Base-by-base conservation (phyloP, 768 basidiomycete genomes). In the Lentinula sp. region DNA sequence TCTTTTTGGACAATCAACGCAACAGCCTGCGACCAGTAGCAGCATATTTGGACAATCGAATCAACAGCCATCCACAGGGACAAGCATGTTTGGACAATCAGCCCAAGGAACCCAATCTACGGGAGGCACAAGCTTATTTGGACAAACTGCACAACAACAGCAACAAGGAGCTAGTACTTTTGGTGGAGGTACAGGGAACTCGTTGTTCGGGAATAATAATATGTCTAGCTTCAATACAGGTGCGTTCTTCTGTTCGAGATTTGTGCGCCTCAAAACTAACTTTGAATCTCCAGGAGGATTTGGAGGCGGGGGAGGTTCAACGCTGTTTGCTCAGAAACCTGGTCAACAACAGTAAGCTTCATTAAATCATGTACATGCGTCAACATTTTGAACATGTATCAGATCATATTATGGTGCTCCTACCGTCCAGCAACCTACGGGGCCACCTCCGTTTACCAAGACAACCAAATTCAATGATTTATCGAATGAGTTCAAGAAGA, bases 391-490 rank as follows among this genome's bases (percentile, higher is more conserved):
- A 28, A 64, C 77, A 48, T 78, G 77, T 67, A 60, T 8, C 61
- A 67, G 66, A 40, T 57, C 66, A 13, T 67, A 65, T 68, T 69
- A 50, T 23, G 65, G 62, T 42, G 42, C 60, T 35, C 37, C 63
- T 34, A 57, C 62, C 6, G 59, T 63, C 13, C 65, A 18, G 43
- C 71, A 73, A 59, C 65, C 67, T 21, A 34, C 65, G 35, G 70
- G 67, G 0, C 66, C 69, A 32, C 77, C 79, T 9, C 74, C 75
- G 5, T 82, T 86, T 65, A 75, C 76, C 4, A 83, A 80, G 68
- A 73, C 78, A 0, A 90, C 89, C 0, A 93, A 91, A 68, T 93
- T 91, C 71, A 93, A 93, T 58, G 91, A 93, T 69, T 72, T 93
- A 3, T 85, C 89, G 1, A 90, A 93, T 55, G 78, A 84, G 2